Evolutionary conservation across 129 eudicot species (phyloP).

Genomic region (Scalesia atractyloides): DNA sequence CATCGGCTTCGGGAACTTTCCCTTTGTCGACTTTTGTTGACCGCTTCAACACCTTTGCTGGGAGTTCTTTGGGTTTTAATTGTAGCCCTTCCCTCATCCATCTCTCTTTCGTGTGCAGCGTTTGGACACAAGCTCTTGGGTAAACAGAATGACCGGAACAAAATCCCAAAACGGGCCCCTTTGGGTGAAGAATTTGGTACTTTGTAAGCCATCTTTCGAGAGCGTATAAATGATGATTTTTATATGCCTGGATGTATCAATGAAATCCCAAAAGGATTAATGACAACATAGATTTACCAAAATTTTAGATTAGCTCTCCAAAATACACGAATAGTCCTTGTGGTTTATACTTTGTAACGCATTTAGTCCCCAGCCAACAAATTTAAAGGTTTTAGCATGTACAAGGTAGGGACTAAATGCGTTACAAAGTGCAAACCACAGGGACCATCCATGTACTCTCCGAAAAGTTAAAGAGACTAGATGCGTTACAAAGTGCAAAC

Average conservation of each 20-base stretch:
- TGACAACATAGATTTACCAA: too few relatives aligned
- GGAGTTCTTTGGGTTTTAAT: slow-evolving; percentile 67
- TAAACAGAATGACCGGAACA: slow-evolving; percentile 90
- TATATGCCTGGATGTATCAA: slow-evolving; percentile 62
- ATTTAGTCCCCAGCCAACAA: too few relatives aligned
- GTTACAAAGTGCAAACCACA: too few relatives aligned
- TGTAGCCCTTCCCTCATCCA: slow-evolving; percentile 92
- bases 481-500: too few relatives aligned
- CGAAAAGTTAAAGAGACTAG: too few relatives aligned
- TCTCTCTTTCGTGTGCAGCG: slow-evolving; percentile 76
- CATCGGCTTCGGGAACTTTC: slow-evolving; percentile 46
- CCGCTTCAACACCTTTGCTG: slow-evolving; percentile 71
- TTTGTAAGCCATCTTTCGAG: slow-evolving; percentile 95
- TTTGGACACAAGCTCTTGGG: slow-evolving; percentile 88
- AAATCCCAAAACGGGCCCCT: slow-evolving; percentile 82
- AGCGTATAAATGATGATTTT: slow-evolving; percentile 72
- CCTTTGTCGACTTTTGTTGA: slow-evolving; percentile 51
- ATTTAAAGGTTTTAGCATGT: too few relatives aligned
- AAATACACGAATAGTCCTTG: too few relatives aligned
- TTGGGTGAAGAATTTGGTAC: slow-evolving; percentile 82
- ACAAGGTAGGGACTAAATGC: too few relatives aligned
- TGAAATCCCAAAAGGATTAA: background rate
- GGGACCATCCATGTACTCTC: too few relatives aligned
- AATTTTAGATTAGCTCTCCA: too few relatives aligned
- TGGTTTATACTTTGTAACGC: too few relatives aligned